Conservation (phyloP, 2,329 filamentous ascomycete species). For the Volutella citrinella region DNA sequence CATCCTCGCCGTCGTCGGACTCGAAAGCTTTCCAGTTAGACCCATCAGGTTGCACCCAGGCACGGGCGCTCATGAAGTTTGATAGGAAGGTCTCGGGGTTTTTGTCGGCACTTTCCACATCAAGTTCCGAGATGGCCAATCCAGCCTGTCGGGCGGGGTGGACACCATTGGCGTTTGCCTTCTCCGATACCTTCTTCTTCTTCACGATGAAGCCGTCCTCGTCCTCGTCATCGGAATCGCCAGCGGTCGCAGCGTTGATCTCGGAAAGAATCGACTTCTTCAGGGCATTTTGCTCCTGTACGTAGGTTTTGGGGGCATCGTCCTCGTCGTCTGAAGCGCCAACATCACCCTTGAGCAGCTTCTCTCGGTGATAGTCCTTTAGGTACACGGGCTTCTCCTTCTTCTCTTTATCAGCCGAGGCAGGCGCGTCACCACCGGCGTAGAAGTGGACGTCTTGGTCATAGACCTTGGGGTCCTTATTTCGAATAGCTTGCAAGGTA, state of each 20-base stretch:
- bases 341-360: conserved; percentile 70
- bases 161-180: conserved; percentile 41
- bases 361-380: conserved; percentile 88
- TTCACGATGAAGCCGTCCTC: conserved; percentile 70
- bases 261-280: conserved; percentile 76
- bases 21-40: conserved; percentile 78
- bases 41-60: conserved; percentile 73
- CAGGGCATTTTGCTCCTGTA: conserved; percentile 81
- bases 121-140: conserved; percentile 53
- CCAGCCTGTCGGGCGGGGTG: conserved; percentile 53
- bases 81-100: conserved; percentile 91
- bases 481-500: conserved; percentile 81
- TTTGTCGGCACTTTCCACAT: conserved; percentile 75
- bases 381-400: conserved; percentile 84
- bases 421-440: conserved; percentile 54
- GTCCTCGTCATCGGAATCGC: conserved; percentile 51
- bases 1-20: conserved; percentile 85
- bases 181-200: conserved; percentile 62
- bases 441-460: conserved; percentile 80
- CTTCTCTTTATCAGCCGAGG: conserved; percentile 32
- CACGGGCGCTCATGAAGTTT: conserved; percentile 89
- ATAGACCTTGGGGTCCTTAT: conserved; percentile 89
- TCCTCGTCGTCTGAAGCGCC: conserved; percentile 58
- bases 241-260: conserved; percentile 64
- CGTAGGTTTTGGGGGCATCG: conserved; percentile 66